Conservation (phyloP, 371 early-diverging fungal species). For the Syncephalis fuscata region DNA sequence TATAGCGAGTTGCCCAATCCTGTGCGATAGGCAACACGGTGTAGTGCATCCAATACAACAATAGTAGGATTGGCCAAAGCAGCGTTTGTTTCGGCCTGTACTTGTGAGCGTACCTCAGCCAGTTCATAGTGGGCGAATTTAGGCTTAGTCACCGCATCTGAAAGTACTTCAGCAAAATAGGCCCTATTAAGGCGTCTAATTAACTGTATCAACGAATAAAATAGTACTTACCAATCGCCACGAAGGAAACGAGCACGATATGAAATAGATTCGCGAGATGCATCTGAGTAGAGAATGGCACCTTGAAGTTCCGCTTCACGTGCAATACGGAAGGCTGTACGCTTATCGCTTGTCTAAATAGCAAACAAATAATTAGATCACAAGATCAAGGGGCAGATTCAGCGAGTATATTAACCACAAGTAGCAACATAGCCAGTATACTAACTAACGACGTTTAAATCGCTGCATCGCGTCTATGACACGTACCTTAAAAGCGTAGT, state of each 20-base stretch:
- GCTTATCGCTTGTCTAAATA: constrained; percentile 57
- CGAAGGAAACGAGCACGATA: constrained; percentile 79
- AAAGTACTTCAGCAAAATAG: constrained; percentile 72
- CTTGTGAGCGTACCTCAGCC: constrained; percentile 43
- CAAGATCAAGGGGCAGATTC: no score
- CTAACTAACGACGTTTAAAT: no score
- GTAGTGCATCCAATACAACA: constrained; percentile 60
- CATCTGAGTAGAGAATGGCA: constrained; percentile 59
- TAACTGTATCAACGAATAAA: neutral
- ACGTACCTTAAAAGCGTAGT: constrained; percentile 77
- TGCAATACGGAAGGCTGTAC: constrained; percentile 73
- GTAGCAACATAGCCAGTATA: neutral
- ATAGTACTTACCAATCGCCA: constrained; percentile 66
- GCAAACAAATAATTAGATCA: neutral
- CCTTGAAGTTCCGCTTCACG: constrained; percentile 92
- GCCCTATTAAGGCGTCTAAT: constrained; percentile 26
- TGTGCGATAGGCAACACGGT: constrained; percentile 80
- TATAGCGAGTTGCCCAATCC: constrained; percentile 93
- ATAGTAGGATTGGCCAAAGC: constrained; percentile 50
- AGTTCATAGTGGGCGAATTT: constrained; percentile 81
- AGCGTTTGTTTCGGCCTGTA: constrained; percentile 45
- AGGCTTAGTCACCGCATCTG: constrained; percentile 57
- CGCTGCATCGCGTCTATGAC: neutral
- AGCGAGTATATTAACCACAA: neutral
- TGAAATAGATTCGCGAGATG: constrained; percentile 69